phyloP scores from a whole-genome alignment of 2,329 filamentous ascomycete genomes.

The Fusarium pilosicola region DNA sequence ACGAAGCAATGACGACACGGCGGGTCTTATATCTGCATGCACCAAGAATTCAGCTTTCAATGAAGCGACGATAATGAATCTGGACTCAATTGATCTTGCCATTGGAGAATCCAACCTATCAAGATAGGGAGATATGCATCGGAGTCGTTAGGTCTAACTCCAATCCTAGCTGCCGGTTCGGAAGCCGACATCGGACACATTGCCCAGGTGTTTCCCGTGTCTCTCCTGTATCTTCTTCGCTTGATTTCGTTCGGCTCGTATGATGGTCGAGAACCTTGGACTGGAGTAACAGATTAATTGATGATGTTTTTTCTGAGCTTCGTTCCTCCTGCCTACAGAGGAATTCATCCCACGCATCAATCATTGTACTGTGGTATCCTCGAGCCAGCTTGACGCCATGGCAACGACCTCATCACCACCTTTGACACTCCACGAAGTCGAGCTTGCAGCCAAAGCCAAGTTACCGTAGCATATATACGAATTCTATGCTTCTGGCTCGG shows the following conservation, averaged over 20 bases:
- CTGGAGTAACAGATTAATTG: background rate
- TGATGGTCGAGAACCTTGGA: background rate
- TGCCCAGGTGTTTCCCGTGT: background rate
- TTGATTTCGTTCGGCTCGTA: background rate
- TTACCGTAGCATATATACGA: background rate
- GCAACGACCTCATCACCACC: background rate
- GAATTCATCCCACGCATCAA: background rate
- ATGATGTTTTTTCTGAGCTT: background rate
- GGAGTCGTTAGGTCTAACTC: too few species aligned
- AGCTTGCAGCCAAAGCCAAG: background rate
- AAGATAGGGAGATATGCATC: background rate
- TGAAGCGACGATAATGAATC: background rate
- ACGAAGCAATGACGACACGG: background rate
- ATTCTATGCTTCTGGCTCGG: background rate
- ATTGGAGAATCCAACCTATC: background rate
- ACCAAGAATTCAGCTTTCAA: background rate
- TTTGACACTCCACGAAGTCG: background rate
- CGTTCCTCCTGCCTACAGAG: too few species aligned
- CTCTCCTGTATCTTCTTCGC: background rate
- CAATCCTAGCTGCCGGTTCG: background rate
- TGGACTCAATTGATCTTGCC: background rate
- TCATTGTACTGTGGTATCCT: background rate
- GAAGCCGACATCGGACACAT: background rate
- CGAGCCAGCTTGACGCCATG: background rate
- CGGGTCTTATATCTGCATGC: background rate